Base-by-base conservation (phyloP, 1,284 basidiomycete genomes). In the Boletellus sp. region DNA sequence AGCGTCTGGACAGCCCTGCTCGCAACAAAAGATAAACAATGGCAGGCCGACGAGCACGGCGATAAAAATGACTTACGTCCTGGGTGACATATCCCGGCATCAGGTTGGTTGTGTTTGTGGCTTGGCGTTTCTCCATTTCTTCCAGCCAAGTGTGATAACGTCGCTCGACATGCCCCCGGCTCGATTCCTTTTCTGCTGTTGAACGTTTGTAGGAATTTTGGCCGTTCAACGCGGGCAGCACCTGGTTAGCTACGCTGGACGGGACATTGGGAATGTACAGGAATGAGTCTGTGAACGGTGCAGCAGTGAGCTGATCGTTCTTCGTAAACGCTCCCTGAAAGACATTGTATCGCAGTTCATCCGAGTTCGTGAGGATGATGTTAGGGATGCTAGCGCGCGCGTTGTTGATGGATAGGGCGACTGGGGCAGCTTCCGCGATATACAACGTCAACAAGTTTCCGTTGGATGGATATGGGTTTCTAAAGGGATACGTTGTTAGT, bases 291-390 rank as follows among this genome's bases (percentile, higher is more conserved):
- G 66, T 54, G 58, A 82, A 90, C 1, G 85, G 85, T 14, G 78
- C 81, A 0, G 79, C 76, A 0, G 85, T 87, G 20, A 89, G 73
- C 61, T 89, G 81, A 63, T 91, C 88, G 63, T 91, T 89, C 59
- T 79, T 79, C 36, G 83, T 84, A 68, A 91, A 91, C 2, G 78
- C 53, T 1, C 88, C 89, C 2, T 71, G 51, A 59, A 78, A 80
- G 35, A 93, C 63, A 56, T 90, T 82, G 68, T 84, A 91, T 38
- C 90, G 79, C 57, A 84, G 74, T n/a, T 74, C 82, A 14, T 84
- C 90, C 2, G 84, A 80, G 65, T 91, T 86, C 42, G 75, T 73
- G 50, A 92, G 78, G 61, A 89, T 79, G 49, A 89, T 66, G 53
- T 78, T 82, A n/a, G 84, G 79, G 43, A 78, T 74, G 10, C 59